Evolutionary conservation across 2,329 filamentous ascomycete genomes (phyloP).

Genomic region (Xylariaceae sp.): DNA sequence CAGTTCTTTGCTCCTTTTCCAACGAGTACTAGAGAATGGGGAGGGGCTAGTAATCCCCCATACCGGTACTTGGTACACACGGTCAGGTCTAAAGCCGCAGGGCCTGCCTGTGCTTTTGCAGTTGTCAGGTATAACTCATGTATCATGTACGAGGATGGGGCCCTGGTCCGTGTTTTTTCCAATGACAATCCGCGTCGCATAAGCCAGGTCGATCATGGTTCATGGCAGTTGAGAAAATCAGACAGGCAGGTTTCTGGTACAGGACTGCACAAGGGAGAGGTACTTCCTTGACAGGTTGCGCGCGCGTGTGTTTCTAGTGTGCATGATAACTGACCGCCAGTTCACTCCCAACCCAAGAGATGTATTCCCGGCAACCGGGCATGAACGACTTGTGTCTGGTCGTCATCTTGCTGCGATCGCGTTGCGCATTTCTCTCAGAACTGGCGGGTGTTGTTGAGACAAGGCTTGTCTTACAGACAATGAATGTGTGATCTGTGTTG

Average conservation of each 20-base stretch:
- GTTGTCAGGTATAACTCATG: conserved; percentile 35
- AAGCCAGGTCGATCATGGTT: conserved; percentile 50
- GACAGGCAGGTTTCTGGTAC: conserved; percentile 36
- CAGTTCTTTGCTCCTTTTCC: conserved; percentile 24
- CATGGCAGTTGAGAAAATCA: conserved; percentile 46
- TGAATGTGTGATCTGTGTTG: conserved; percentile 35
- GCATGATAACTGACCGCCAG: conserved; percentile 56
- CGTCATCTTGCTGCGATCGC: conserved; percentile 27
- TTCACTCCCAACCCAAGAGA: conserved; percentile 47
- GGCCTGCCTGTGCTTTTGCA: conserved; percentile 29
- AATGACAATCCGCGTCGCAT: conserved; percentile 29
- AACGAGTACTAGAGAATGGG: background rate
- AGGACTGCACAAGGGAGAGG: conserved; percentile 35
- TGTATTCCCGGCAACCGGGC: conserved; percentile 40
- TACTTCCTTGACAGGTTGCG: conserved; percentile 31
- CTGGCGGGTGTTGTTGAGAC: conserved; percentile 25
- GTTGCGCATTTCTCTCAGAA: conserved; percentile 15
- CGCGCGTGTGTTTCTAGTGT: conserved; percentile 36
- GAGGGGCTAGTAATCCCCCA: conserved; percentile 18
- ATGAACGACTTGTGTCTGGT: conserved; percentile 32
- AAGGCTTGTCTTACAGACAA: conserved; percentile 33
- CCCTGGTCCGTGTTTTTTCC: conserved; percentile 32
- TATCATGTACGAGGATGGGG: conserved; percentile 39
- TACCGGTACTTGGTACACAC: conserved; percentile 18
- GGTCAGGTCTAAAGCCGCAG: conserved; percentile 28